A percentile compares a stretch with the other conserved stretches of the same genome.
Conservation (phyloP, 2,329 filamentous ascomycete species). For the Cytospora chrysosperma region DNA sequence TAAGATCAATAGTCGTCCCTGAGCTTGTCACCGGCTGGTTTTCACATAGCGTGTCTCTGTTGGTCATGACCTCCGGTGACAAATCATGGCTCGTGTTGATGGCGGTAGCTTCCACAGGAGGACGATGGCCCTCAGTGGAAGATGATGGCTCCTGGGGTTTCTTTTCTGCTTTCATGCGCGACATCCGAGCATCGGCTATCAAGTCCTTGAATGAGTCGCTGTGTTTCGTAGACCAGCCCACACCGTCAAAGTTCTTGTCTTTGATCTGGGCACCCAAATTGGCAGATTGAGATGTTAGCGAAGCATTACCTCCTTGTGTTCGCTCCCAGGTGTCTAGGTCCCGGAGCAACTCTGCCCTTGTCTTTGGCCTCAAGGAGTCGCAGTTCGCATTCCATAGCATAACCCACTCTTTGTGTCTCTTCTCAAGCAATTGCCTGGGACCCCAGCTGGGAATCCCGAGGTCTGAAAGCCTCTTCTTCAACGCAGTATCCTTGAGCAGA, state of each 20-base stretch:
- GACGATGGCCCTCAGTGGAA: not conserved
- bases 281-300: slow-evolving; percentile 38
- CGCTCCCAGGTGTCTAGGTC: slow-evolving; percentile 87
- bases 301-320: slow-evolving; percentile 67
- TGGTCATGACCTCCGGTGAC: not conserved
- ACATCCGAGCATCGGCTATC: slow-evolving; percentile 70
- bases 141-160: not conserved
- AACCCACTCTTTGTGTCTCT: slow-evolving; percentile 87
- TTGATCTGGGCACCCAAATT: slow-evolving; percentile 58
- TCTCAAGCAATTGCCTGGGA: slow-evolving; percentile 66
- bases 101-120: not conserved
- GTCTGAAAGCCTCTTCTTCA: slow-evolving; percentile 80
- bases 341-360: slow-evolving; percentile 67
- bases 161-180: slow-evolving; percentile 33
- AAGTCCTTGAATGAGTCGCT: slow-evolving; percentile 74
- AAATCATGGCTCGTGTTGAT: not conserved
- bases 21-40: not conserved
- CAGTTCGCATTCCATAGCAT: slow-evolving; percentile 98
- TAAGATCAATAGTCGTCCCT: not conserved
- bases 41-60: not conserved
- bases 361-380: slow-evolving; percentile 73
- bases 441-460: slow-evolving; percentile 75
- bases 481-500: slow-evolving; percentile 73
- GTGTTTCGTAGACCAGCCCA: slow-evolving; percentile 72
- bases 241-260: slow-evolving; percentile 84